Evolutionary conservation across 164 flowering plant species (phyloP).

Genomic region (Nymphaea thermarum): DNA sequence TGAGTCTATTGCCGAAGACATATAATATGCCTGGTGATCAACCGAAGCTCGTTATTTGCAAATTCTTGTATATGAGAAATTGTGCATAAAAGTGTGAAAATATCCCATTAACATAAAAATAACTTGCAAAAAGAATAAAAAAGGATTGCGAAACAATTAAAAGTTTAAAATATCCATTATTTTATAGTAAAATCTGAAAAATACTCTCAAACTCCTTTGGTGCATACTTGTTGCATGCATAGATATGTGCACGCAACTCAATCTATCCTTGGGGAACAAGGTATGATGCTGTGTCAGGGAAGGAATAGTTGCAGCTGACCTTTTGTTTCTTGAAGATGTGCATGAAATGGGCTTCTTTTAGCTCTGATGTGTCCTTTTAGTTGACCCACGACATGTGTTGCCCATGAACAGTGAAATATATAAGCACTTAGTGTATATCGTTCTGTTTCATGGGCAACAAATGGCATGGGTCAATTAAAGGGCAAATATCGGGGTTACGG

Average conservation of each 20-base stretch:
- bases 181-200: too few relatives aligned
- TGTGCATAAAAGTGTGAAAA: too few relatives aligned
- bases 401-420: conserved; percentile 5
- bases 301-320: not conserved
- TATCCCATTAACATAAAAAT: too few relatives aligned
- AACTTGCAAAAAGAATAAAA: too few relatives aligned
- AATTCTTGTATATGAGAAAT: too few relatives aligned
- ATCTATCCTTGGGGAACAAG: not conserved
- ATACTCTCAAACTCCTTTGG: too few relatives aligned
- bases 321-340: conserved; percentile 19
- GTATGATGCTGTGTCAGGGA: too few relatives aligned
- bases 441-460: conserved; percentile 91
- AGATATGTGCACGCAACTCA: too few relatives aligned
- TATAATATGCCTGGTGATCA: conserved; percentile 51
- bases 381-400: not conserved
- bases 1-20: conserved; percentile 60
- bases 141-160: too few relatives aligned
- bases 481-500: conserved; percentile 44
- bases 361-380: conserved; percentile 45
- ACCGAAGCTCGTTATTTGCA: conserved; percentile 3
- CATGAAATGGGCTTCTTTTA: conserved; percentile 42
- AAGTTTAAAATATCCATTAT: too few relatives aligned
- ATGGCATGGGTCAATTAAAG: conserved; percentile 86
- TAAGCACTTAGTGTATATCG: conserved; percentile 10
- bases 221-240: too few relatives aligned